Evolutionary conservation across 352 stramenopile species (phyloP).

Genomic region (Phytophthora ohioensis): DNA sequence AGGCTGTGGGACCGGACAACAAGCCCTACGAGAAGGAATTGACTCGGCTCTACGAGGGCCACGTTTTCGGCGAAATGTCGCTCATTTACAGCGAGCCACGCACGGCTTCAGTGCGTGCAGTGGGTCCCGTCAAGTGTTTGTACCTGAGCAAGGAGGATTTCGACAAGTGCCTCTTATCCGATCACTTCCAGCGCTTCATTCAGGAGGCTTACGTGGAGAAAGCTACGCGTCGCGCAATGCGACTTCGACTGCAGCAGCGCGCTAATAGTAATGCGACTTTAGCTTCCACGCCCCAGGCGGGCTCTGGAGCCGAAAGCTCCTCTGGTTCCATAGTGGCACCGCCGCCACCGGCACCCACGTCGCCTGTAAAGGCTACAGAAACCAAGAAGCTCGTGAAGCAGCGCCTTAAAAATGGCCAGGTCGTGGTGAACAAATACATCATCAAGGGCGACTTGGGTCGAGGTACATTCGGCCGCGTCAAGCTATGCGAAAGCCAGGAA

Average conservation of each 20-base stretch:
- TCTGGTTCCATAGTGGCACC: slow-evolving; percentile 42
- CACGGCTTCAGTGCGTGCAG: slow-evolving; percentile 81
- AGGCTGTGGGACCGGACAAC: slow-evolving; percentile 45
- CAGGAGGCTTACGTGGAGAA: slow-evolving; percentile 90
- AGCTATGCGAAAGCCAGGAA: slow-evolving; percentile 83
- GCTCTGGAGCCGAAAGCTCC: slow-evolving; percentile 33
- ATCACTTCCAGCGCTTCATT: slow-evolving; percentile 89
- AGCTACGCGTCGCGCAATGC: slow-evolving; percentile 83
- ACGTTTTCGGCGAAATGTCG: slow-evolving; percentile 91
- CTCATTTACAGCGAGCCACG: slow-evolving; percentile 89
- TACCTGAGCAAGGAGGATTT: slow-evolving; percentile 91
- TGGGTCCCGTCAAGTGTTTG: slow-evolving; percentile 85
- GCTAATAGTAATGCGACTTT: slow-evolving; percentile 40
- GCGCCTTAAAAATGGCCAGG: slow-evolving; percentile 84
- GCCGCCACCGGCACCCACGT: slow-evolving; percentile 57
- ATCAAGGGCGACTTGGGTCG: slow-evolving; percentile 92
- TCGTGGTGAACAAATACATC: slow-evolving; percentile 95
- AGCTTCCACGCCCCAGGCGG: slow-evolving; percentile 26
- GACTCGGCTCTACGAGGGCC: slow-evolving; percentile 87
- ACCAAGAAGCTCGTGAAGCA: slow-evolving; percentile 87
- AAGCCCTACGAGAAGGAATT: slow-evolving; percentile 80
- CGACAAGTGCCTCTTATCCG: slow-evolving; percentile 84
- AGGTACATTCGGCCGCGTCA: slow-evolving; percentile 91
- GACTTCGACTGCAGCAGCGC: slow-evolving; percentile 72
- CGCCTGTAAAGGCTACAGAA: slow-evolving; percentile 72